Percentiles rank a stretch among this genome's conserved stretches.
Evolutionary conservation across 768 basidiomycete genomes (phyloP).

Genomic region (Sistotremastrum niveocremeum): DNA sequence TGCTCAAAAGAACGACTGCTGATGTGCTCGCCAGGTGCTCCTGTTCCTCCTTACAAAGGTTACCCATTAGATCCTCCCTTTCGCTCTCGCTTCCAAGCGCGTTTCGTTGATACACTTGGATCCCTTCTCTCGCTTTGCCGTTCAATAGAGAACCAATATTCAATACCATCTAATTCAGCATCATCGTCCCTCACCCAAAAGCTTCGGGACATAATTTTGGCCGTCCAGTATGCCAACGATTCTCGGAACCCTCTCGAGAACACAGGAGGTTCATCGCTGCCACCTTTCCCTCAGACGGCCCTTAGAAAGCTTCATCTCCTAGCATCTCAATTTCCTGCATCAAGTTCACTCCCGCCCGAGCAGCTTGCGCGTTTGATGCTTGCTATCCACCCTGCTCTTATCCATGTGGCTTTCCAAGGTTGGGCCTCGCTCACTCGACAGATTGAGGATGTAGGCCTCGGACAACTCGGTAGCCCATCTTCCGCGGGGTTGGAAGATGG

Average conservation of each 20-base stretch:
- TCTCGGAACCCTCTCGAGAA: slow-evolving; percentile 38
- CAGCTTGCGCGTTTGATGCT: slow-evolving; percentile 43
- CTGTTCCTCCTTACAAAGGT: slow-evolving; percentile 54
- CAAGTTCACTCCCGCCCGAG: slow-evolving; percentile 10
- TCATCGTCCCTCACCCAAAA: slow-evolving; percentile 22
- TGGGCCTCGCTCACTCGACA: slow-evolving; percentile 50
- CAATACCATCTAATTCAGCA: slow-evolving; percentile 1
- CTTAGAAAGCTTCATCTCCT: slow-evolving; percentile 36
- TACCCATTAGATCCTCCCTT: slow-evolving; percentile 42
- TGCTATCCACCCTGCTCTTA: slow-evolving; percentile 44
- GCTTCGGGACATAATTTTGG: slow-evolving; percentile 42
- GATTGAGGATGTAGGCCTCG: slow-evolving; percentile 38
- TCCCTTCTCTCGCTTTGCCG: slow-evolving; percentile 12
- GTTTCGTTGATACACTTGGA: slow-evolving; percentile 43
- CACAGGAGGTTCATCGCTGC: slow-evolving; percentile 37
- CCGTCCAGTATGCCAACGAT: slow-evolving; percentile 52
- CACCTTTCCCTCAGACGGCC: slow-evolving; percentile 54
- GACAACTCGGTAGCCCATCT: slow-evolving; percentile 35
- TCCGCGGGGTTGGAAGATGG: slow-evolving; percentile 24
- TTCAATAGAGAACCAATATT: slow-evolving; percentile 7
- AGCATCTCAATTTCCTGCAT: slow-evolving; percentile 33
- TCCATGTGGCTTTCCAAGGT: slow-evolving; percentile 42
- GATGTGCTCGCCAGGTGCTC: slow-evolving; percentile 19
- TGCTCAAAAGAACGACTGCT: too few species aligned
- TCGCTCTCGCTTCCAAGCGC: slow-evolving; percentile 54